Evolutionary conservation across 495 filamentous ascomycete species (phyloP).

Genomic region (Podospora anserina): DNA sequence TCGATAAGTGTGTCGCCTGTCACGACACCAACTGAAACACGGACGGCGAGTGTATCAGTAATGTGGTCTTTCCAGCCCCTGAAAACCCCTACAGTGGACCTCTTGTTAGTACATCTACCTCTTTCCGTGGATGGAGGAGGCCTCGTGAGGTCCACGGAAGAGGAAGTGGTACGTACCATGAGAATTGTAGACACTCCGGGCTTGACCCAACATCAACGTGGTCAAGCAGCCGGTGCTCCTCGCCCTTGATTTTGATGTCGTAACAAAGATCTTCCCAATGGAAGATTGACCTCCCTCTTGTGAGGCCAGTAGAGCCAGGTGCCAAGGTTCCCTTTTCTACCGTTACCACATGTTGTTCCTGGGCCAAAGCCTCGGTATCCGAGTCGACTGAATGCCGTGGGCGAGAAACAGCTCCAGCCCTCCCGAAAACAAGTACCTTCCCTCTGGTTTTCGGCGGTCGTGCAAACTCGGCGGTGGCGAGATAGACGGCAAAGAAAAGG

Average conservation of each 20-base stretch:
- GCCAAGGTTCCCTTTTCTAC: neutral
- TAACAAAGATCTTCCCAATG: constrained; percentile 60
- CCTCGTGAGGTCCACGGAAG: neutral
- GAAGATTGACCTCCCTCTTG: constrained; percentile 39
- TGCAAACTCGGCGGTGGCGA: constrained; percentile 49
- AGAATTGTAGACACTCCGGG: constrained; percentile 73
- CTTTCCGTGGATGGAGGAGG: too few relatives aligned
- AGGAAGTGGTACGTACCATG: constrained; percentile 57
- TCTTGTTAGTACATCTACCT: neutral
- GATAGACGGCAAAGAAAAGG: constrained; percentile 64
- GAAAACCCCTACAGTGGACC: constrained; percentile 31
- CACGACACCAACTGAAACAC: neutral
- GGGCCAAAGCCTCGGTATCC: neutral
- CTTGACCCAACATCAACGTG: constrained; percentile 69
- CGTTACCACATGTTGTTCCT: constrained; percentile 3
- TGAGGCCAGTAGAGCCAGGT: neutral
- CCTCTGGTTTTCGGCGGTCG: constrained; percentile 17
- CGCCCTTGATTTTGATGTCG: constrained; percentile 60
- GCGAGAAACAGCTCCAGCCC: too few relatives aligned
- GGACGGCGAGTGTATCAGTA: constrained; percentile 23
- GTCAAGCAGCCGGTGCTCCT: constrained; percentile 58
- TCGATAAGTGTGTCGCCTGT: constrained; percentile 69
- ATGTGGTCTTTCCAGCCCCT: constrained; percentile 72
- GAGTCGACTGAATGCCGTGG: too few relatives aligned
- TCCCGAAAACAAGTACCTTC: neutral